Conservation (phyloP, 768 basidiomycete genomes). For the Coprinopsis strossmayeri region DNA sequence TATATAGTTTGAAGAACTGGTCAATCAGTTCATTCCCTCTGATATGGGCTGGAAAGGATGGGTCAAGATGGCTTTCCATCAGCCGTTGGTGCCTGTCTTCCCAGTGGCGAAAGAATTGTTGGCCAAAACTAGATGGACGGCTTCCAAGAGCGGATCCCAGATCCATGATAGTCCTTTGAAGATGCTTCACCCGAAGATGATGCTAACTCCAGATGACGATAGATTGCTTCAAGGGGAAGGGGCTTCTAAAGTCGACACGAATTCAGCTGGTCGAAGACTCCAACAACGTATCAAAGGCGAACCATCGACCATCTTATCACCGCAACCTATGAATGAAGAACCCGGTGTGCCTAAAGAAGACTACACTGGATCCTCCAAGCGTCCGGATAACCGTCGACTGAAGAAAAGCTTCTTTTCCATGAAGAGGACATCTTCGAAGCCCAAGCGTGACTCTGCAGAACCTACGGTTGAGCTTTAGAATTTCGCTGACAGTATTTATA, state of each 20-base stretch:
- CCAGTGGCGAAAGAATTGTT: constrained; percentile 75
- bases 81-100: constrained; percentile 69
- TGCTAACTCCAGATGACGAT: constrained; percentile 21
- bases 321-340: not conserved
- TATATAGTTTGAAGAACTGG: constrained; percentile 69
- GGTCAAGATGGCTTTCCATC: constrained; percentile 79
- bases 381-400: not conserved
- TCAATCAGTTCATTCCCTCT: constrained; percentile 74
- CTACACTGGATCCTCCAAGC: not conserved
- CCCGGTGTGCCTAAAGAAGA: not conserved
- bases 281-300: constrained; percentile 14
- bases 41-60: constrained; percentile 76
- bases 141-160: constrained; percentile 31
- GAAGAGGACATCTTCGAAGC: not conserved
- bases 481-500: not conserved
- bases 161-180: constrained; percentile 26
- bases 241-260: too few relatives aligned
- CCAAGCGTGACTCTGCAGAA: not conserved
- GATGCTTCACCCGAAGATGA: constrained; percentile 24
- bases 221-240: constrained; percentile 18
- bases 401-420: not conserved
- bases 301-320: constrained; percentile 5
- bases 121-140: constrained; percentile 69
- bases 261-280: not conserved
- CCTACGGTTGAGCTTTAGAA: not conserved